Percentiles rank a stretch among this genome's conserved stretches.
Evolutionary conservation across 768 basidiomycete species (phyloP).

Genomic region (Termitomyces sp.): DNA sequence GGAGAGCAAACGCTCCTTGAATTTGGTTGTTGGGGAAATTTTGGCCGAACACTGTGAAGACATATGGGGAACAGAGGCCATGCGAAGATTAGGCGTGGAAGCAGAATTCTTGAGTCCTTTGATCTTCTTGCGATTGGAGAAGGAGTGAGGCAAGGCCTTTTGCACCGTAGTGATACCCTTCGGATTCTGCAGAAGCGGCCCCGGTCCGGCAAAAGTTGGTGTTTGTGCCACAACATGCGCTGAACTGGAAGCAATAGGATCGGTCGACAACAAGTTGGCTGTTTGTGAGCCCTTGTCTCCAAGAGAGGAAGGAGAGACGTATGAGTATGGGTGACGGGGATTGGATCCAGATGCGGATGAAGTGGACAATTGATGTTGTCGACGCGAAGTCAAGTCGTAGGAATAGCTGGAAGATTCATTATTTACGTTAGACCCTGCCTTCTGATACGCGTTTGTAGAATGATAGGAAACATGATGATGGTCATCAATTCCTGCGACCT

Average conservation of each 20-base stretch:
- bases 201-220: conserved; percentile 23
- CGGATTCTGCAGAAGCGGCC: conserved; percentile 9
- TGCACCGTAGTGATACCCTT: background rate
- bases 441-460: conserved; percentile 10
- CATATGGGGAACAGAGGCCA: background rate
- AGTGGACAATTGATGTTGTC: conserved; percentile 1
- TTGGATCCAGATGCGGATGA: conserved; percentile 16
- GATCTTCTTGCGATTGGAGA: conserved; percentile 1
- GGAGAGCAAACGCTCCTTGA: conserved; percentile 61
- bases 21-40: conserved; percentile 24
- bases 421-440: background rate
- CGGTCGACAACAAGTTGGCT: conserved; percentile 11
- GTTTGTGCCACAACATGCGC: conserved; percentile 18
- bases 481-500: conserved; percentile 21
- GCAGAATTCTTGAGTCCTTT: conserved; percentile 45
- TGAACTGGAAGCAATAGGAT: background rate
- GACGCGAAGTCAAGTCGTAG: background rate
- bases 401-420: conserved; percentile 6
- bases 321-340: conserved; percentile 14
- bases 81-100: conserved; percentile 63
- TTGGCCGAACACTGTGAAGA: conserved; percentile 4
- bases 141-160: background rate
- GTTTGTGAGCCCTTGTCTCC: conserved; percentile 10
- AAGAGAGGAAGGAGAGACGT: conserved; percentile 19
- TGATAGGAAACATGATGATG: conserved; percentile 52